phyloP scores from a whole-genome alignment of 2,329 filamentous ascomycete species.

The Byssochlamys sp. region DNA sequence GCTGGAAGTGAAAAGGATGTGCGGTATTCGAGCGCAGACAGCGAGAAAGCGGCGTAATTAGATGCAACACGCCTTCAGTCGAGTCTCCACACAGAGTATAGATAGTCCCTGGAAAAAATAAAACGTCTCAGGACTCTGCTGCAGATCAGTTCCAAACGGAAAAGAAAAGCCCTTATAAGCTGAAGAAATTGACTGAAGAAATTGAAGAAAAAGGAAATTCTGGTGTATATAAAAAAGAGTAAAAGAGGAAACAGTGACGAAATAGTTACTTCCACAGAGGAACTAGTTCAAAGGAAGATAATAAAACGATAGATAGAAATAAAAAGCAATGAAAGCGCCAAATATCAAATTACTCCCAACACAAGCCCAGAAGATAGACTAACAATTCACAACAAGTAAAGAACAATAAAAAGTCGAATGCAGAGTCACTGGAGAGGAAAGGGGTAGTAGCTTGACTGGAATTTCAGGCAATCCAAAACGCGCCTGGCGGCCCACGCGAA shows the following conservation, averaged over 20 bases:
- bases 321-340: neutral
- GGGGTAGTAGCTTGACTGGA: neutral
- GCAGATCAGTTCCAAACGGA: neutral
- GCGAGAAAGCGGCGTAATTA: neutral
- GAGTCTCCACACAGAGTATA: neutral
- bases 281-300: neutral
- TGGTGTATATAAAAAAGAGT: neutral
- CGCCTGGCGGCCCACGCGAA: neutral
- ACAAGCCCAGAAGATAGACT: neutral
- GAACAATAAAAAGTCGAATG: neutral
- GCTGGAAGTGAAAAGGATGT: neutral
- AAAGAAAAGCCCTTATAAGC: neutral
- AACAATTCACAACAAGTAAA: neutral
- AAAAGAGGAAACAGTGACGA: neutral
- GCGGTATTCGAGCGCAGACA: too few relatives aligned
- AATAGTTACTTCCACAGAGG: neutral
- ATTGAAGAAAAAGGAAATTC: neutral
- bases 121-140: neutral
- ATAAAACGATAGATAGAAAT: neutral
- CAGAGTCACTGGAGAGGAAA: neutral
- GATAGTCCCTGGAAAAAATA: neutral
- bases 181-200: neutral
- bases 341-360: neutral
- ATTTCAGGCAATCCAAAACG: neutral
- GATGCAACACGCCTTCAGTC: neutral